Percentiles rank a stretch among this genome's conserved stretches.
Conservation (phyloP, 2,329 filamentous ascomycete genomes). For the Falciphora oryzae region DNA sequence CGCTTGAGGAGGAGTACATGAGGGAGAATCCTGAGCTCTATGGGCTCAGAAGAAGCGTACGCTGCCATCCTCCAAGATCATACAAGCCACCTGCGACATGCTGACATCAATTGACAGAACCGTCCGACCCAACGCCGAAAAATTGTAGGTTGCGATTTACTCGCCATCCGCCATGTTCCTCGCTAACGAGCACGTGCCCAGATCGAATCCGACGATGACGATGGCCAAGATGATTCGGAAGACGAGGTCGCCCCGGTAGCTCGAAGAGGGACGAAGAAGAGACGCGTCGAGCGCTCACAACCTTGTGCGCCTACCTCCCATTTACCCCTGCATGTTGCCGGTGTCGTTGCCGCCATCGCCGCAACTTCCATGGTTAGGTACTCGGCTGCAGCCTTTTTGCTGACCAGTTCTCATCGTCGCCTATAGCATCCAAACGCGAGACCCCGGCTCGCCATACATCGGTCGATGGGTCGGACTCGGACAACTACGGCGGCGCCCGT, state of each 20-base stretch:
- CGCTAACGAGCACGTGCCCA: conserved; percentile 21
- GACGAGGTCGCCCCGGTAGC: conserved; percentile 54
- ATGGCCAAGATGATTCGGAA: conserved; percentile 38
- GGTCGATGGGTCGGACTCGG: conserved; percentile 60
- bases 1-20: conserved; percentile 77
- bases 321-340: conserved; percentile 6
- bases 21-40: conserved; percentile 91
- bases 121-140: conserved; percentile 53
- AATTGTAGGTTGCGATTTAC: conserved; percentile 38
- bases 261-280: conserved; percentile 60
- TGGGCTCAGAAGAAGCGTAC: conserved; percentile 85
- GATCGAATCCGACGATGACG: conserved; percentile 49
- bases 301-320: conserved; percentile 43
- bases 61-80: conserved; percentile 24
- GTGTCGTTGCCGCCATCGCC: neutral
- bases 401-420: conserved; percentile 2
- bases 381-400: neutral
- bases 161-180: conserved; percentile 14
- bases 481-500: conserved; percentile 73
- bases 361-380: neutral
- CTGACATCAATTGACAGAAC: conserved; percentile 38
- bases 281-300: conserved; percentile 60
- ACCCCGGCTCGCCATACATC: conserved; percentile 50
- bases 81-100: conserved; percentile 15
- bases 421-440: conserved; percentile 53